Evolutionary conservation across 1,284 basidiomycete genomes (phyloP).

Genomic region (Mycosarcoma mackinlayi): DNA sequence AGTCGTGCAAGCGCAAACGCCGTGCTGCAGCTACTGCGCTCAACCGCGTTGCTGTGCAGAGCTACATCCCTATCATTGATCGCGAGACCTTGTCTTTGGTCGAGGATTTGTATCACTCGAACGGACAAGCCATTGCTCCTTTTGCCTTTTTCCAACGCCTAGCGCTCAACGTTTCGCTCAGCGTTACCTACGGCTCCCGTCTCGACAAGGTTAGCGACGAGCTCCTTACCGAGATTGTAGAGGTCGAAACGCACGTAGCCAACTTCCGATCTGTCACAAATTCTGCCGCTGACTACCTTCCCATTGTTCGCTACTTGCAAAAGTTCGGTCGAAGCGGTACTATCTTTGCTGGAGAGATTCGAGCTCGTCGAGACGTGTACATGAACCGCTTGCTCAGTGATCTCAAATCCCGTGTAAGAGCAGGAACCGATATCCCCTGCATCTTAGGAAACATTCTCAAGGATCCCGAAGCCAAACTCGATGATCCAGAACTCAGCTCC

Average conservation of each 20-base stretch:
- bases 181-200: constrained; percentile 40
- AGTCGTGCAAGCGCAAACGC: constrained; percentile 48
- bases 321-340: constrained; percentile 13
- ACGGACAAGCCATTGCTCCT: constrained; percentile 22
- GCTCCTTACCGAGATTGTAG: constrained; percentile 41
- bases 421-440: constrained; percentile 37
- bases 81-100: constrained; percentile 42
- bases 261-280: constrained; percentile 46
- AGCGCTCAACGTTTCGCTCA: constrained; percentile 44
- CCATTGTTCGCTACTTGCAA: constrained; percentile 35
- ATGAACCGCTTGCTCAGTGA: constrained; percentile 43
- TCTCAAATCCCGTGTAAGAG: constrained; percentile 27
- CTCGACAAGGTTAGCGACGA: constrained; percentile 40
- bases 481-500: constrained; percentile 35
- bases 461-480: constrained; percentile 43
- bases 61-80: constrained; percentile 49
- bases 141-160: constrained; percentile 43
- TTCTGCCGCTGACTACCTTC: constrained; percentile 37
- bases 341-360: constrained; percentile 20
- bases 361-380: constrained; percentile 38
- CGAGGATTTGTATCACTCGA: constrained; percentile 35
- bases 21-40: constrained; percentile 45
- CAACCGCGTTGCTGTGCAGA: constrained; percentile 40
- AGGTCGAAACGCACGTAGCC: constrained; percentile 50
- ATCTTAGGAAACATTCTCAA: constrained; percentile 49